A percentile compares a stretch with the other conserved stretches of the same genome.
Evolutionary conservation across 495 filamentous ascomycete species (phyloP).

Genomic region (Trichoderma erinaceum): DNA sequence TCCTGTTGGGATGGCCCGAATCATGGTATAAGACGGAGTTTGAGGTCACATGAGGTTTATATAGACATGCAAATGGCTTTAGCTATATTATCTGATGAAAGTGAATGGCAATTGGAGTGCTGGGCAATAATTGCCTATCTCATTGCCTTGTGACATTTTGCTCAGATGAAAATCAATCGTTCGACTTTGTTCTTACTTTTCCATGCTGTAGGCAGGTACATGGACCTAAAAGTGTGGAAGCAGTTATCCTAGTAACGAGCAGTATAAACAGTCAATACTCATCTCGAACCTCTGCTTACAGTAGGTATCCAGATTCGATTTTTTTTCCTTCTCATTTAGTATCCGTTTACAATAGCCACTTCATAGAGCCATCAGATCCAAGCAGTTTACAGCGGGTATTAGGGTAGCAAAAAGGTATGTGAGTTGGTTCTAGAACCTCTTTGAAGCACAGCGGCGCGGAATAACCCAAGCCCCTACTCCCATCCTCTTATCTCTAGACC

Average conservation of each 20-base stretch:
- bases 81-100: not conserved
- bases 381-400: not conserved
- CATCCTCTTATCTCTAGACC: not conserved
- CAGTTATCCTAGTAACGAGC: no score
- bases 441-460: not conserved
- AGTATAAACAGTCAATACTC: no score
- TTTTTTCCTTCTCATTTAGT: no score
- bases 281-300: no score
- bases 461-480: conserved; percentile 1
- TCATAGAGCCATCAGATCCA: not conserved
- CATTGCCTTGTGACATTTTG: no score
- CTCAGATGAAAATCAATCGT: no score
- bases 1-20: not conserved
- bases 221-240: no score
- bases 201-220: no score
- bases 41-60: not conserved
- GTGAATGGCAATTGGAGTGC: not conserved
- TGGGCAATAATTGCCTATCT: not conserved
- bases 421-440: not conserved
- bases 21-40: not conserved
- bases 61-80: not conserved
- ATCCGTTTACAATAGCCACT: no score
- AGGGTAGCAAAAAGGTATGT: conserved; percentile 1
- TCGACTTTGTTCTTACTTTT: no score
- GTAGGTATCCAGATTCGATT: no score